These are phyloP conservation scores for Monosporascus sp. DNA, from an alignment of 2,329 filamentous ascomycete genomes.

Conservation along the genomic window DNA sequence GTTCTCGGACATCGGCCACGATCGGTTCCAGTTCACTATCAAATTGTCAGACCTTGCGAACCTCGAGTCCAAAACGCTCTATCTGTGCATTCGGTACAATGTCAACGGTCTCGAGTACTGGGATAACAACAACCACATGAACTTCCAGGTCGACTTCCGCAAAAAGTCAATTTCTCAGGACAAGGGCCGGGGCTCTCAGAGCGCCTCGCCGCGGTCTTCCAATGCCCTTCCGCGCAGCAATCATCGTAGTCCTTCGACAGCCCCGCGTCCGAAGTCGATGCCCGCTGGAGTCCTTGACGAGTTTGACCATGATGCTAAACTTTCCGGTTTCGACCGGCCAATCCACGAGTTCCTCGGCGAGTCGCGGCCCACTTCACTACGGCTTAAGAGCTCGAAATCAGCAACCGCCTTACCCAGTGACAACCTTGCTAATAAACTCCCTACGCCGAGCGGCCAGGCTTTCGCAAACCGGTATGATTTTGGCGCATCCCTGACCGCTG, in stretches of 20 bases:
- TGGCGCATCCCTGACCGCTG: slow-evolving; percentile 80
- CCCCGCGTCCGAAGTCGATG: slow-evolving; percentile 50
- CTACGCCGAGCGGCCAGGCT: slow-evolving; percentile 60
- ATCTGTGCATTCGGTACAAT: slow-evolving; percentile 84
- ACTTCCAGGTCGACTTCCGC: slow-evolving; percentile 91
- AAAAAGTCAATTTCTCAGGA: slow-evolving; percentile 67
- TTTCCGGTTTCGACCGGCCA: slow-evolving; percentile 51
- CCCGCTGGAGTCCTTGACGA: slow-evolving; percentile 61
- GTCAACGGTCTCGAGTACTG: slow-evolving; percentile 84
- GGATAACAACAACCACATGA: slow-evolving; percentile 86
- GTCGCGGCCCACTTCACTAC: slow-evolving; percentile 52
- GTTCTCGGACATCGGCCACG: slow-evolving; percentile 62
- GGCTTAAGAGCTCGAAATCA: slow-evolving; percentile 67
- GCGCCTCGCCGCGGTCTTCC: slow-evolving; percentile 44
- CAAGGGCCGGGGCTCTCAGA: slow-evolving; percentile 49
- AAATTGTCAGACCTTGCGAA: slow-evolving; percentile 88
- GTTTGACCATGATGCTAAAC: slow-evolving; percentile 59
- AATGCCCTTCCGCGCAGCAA: slow-evolving; percentile 64
- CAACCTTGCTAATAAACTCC: slow-evolving; percentile 46
- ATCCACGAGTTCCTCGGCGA: slow-evolving; percentile 62
- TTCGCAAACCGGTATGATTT: slow-evolving; percentile 97
- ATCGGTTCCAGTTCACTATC: slow-evolving; percentile 92
- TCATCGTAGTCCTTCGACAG: slow-evolving; percentile 40
- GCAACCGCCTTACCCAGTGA: slow-evolving; percentile 59
- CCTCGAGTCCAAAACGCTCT: slow-evolving; percentile 86